Evolutionary conservation across 768 basidiomycete species (phyloP).

Genomic region (Tricholomella constricta): DNA sequence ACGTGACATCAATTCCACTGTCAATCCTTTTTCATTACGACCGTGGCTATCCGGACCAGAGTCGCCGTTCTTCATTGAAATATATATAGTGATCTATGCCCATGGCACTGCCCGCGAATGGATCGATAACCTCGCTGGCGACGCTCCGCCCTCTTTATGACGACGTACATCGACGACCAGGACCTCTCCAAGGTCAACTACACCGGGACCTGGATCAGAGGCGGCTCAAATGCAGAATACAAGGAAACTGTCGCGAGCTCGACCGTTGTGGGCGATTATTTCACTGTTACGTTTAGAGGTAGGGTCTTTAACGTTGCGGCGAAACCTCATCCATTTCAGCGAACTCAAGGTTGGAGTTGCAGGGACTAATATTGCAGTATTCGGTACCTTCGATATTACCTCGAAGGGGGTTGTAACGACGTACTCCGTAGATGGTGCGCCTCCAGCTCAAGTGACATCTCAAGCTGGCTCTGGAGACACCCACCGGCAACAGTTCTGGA

Average conservation of each 20-base stretch:
- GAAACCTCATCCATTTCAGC: no score
- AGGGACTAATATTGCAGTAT: conserved; percentile 38
- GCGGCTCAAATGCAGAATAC: conserved; percentile 29
- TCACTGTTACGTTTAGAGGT: conserved; percentile 38
- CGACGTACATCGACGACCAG: conserved; percentile 36
- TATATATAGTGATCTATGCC: conserved; percentile 7
- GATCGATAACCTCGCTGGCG: neutral
- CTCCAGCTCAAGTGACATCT: conserved; percentile 26
- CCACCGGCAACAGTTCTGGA: conserved; percentile 38
- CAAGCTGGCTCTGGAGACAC: conserved; percentile 29
- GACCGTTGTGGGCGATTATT: conserved; percentile 32
- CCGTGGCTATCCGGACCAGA: conserved; percentile 2
- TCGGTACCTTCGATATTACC: conserved; percentile 34
- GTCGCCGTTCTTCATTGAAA: neutral
- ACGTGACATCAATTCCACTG: neutral
- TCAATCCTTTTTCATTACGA: neutral
- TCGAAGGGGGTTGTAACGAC: conserved; percentile 38
- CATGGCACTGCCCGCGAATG: conserved; percentile 2
- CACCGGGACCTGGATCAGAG: conserved; percentile 34
- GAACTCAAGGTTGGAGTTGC: neutral
- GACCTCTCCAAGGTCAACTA: conserved; percentile 31
- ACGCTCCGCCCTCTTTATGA: neutral
- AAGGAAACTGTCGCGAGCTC: conserved; percentile 36
- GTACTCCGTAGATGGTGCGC: conserved; percentile 34
- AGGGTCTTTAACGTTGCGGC: neutral